phyloP scores from a whole-genome alignment of 495 filamentous ascomycete genomes.

The Bacidia rubella region DNA sequence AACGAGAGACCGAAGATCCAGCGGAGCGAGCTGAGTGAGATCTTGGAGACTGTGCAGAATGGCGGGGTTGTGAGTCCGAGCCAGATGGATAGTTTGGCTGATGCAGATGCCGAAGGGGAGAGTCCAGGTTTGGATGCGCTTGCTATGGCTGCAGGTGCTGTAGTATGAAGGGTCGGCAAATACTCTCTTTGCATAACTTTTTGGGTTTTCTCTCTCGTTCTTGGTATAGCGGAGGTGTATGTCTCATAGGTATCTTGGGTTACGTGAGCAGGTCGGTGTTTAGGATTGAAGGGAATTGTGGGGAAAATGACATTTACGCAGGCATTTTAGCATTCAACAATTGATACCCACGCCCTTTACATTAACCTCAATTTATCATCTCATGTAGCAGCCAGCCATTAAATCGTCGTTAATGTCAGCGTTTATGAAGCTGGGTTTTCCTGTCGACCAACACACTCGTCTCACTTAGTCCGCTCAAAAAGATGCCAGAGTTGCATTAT shows the following conservation, averaged over 20 bases:
- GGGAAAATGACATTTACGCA: too few relatives aligned
- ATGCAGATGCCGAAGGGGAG: conserved; percentile 17
- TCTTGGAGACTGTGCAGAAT: conserved; percentile 6
- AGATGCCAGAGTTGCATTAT: too few relatives aligned
- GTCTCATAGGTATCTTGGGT: background rate
- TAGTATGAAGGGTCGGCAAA: conserved; percentile 8
- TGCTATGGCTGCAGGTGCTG: conserved; percentile 15
- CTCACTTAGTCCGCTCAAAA: too few relatives aligned
- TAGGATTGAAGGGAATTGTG: too few relatives aligned
- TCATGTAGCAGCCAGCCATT: background rate
- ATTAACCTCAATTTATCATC: background rate
- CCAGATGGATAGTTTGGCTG: background rate
- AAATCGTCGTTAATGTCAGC: background rate
- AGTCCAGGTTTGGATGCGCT: conserved; percentile 19
- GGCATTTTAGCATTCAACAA: background rate
- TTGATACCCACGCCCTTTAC: background rate
- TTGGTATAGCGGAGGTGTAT: too few relatives aligned
- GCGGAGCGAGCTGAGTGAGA: conserved; percentile 15
- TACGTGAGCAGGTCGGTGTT: background rate
- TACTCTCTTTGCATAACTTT: too few relatives aligned
- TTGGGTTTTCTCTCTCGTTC: too few relatives aligned
- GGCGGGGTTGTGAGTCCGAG: background rate
- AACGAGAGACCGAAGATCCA: conserved; percentile 7
- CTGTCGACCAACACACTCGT: too few relatives aligned
- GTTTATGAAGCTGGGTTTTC: too few relatives aligned